Evolutionary conservation across 2,329 filamentous ascomycete genomes (phyloP).

Genomic region (Ceratocystis diversiconidia): DNA sequence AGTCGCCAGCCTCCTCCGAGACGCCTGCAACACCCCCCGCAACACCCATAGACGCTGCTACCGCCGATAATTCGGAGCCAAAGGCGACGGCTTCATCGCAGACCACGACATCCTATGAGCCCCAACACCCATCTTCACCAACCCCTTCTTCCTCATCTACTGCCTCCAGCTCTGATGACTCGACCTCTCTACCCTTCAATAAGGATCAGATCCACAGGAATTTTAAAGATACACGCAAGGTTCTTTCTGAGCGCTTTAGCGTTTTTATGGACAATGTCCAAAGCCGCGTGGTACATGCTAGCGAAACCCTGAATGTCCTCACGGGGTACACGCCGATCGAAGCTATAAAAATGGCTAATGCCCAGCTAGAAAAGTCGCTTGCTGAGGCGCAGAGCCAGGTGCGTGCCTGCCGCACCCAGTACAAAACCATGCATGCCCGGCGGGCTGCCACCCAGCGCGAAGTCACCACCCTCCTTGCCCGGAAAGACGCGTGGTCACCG

Average conservation of each 20-base stretch:
- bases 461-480: conserved; percentile 81
- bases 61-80: conserved; percentile 19
- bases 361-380: conserved; percentile 46
- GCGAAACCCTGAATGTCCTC: conserved; percentile 79
- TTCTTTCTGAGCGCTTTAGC: conserved; percentile 36
- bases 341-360: conserved; percentile 65
- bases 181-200: conserved; percentile 25
- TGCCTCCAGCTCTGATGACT: conserved; percentile 16
- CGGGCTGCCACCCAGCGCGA: conserved; percentile 87
- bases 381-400: conserved; percentile 49
- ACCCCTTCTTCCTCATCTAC: conserved; percentile 9
- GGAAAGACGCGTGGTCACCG: conserved; percentile 85
- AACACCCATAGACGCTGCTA: conserved; percentile 1
- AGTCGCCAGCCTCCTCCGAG: not conserved
- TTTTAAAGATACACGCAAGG: conserved; percentile 23
- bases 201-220: conserved; percentile 25
- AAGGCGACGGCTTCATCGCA: conserved; percentile 8
- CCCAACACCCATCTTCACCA: not conserved
- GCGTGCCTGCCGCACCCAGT: conserved; percentile 55
- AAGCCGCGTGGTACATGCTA: conserved; percentile 68
- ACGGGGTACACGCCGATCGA: conserved; percentile 93
- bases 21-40: not conserved
- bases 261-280: conserved; percentile 80
- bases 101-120: conserved; percentile 10
- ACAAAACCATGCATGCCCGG: conserved; percentile 70